Conservation (phyloP, 2,329 filamentous ascomycete species). For the Xylariaceae sp. region DNA sequence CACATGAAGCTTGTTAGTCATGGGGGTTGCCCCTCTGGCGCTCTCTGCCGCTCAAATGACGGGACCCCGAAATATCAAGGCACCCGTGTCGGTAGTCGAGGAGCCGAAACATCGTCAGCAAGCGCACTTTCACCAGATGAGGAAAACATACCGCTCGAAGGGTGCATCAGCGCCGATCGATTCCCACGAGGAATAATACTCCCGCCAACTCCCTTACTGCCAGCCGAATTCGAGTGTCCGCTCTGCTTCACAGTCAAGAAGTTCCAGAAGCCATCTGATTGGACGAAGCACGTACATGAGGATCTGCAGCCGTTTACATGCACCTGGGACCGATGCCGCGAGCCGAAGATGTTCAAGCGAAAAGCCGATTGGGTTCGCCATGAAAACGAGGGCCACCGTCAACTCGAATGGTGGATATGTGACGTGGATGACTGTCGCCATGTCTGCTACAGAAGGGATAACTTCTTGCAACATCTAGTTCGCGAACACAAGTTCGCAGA, state of each 20-base stretch:
- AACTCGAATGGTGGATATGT: conserved; percentile 88
- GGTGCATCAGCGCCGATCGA: conserved; percentile 62
- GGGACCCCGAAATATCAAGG: conserved; percentile 61
- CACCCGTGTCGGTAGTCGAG: conserved; percentile 53
- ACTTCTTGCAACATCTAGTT: conserved; percentile 88
- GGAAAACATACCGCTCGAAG: conserved; percentile 64
- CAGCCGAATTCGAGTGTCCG: conserved; percentile 84
- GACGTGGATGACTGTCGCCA: conserved; percentile 75
- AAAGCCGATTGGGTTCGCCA: conserved; percentile 96
- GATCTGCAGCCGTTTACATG: conserved; percentile 92
- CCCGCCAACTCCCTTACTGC: conserved; percentile 70
- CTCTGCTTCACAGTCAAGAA: conserved; percentile 81
- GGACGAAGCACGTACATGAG: conserved; percentile 94
- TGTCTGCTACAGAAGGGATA: conserved; percentile 80
- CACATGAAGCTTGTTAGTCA: conserved; percentile 57
- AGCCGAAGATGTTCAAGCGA: conserved; percentile 87
- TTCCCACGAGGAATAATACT: conserved; percentile 78
- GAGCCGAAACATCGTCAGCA: conserved; percentile 51
- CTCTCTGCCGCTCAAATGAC: conserved; percentile 60
- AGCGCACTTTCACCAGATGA: conserved; percentile 56
- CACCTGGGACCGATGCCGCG: conserved; percentile 76
- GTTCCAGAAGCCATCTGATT: conserved; percentile 87
- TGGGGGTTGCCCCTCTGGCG: conserved; percentile 53
- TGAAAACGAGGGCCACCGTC: conserved; percentile 85
- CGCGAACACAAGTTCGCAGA: conserved; percentile 84